A percentile compares a stretch with the other conserved stretches of the same genome.
Conservation (phyloP, 192 early-diverging fungal genomes). For the Chytriomyces confervae region DNA sequence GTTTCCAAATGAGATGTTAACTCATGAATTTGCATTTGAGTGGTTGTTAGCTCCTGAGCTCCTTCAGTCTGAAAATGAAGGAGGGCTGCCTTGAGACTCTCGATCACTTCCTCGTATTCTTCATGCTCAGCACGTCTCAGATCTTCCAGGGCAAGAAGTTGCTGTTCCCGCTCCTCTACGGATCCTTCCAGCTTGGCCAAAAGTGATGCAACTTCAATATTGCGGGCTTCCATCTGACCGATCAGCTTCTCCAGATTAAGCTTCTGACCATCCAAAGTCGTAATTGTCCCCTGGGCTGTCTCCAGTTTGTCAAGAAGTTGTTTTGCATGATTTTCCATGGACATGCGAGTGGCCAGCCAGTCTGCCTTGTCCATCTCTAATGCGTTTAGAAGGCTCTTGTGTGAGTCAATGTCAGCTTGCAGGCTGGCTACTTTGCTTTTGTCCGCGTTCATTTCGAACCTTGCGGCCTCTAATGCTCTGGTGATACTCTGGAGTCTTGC, state of each 20-base stretch:
- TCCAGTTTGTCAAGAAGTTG: neutral
- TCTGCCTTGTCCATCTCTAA: constrained; percentile 15
- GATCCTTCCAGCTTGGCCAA: constrained; percentile 9
- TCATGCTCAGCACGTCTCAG: neutral
- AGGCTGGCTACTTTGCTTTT: neutral
- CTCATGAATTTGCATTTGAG: neutral
- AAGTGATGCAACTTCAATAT: neutral
- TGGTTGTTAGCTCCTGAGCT: neutral
- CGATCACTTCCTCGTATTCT: constrained; percentile 31
- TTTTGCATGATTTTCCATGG: neutral
- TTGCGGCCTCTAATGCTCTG: neutral
- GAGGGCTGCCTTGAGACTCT: constrained; percentile 8
- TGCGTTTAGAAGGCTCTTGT: neutral
- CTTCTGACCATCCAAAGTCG: neutral
- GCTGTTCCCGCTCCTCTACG: constrained; percentile 10
- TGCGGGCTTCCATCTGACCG: neutral
- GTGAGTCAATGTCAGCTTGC: neutral
- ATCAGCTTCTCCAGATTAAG: neutral
- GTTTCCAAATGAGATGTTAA: constrained; percentile 20
- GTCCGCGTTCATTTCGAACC: constrained; percentile 7
- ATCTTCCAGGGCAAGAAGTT: neutral
- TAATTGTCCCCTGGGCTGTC: neutral
- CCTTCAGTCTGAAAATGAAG: constrained; percentile 10
- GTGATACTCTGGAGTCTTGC: neutral
- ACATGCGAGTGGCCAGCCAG: neutral